These are phyloP conservation scores for Suhomyces bokatorum DNA, from an alignment of 1,139 yeast species.

Conservation along the genomic window DNA sequence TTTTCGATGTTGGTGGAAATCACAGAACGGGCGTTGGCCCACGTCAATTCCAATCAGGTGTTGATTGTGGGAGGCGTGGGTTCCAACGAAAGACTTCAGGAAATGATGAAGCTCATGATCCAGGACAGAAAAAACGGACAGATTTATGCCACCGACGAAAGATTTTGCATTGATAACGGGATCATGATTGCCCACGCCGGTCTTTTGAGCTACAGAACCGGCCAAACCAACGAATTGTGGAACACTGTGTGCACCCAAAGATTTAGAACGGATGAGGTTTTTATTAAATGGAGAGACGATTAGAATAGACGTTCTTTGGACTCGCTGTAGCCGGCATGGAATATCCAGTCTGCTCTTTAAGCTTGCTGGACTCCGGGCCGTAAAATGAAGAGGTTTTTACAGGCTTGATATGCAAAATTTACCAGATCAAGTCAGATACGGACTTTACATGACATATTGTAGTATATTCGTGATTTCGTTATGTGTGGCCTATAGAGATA, in stretches of 20 bases:
- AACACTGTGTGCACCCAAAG: constrained; percentile 91
- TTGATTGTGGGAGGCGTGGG: constrained; percentile 98
- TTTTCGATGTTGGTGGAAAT: constrained; percentile 97
- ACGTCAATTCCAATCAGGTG: constrained; percentile 86
- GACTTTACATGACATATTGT: constrained; percentile 24
- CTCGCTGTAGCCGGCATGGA: constrained; percentile 5
- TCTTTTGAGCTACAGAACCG: constrained; percentile 79
- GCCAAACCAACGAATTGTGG: constrained; percentile 57
- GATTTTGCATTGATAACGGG: constrained; percentile 96
- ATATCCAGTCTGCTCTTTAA: constrained; percentile 2
- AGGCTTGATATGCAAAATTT: constrained; percentile 16
- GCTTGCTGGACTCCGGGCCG: constrained; percentile 4
- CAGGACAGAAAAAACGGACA: constrained; percentile 76
- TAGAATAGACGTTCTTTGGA: constrained; percentile 15
- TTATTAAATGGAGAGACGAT: constrained; percentile 82
- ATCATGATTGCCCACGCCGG: constrained; percentile 99
- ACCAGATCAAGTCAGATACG: constrained; percentile 36
- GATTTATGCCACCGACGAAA: constrained; percentile 90
- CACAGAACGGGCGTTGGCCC: constrained; percentile 98
- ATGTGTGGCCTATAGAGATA: too few species aligned
- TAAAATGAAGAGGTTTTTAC: constrained; percentile 21
- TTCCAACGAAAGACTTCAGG: constrained; percentile 84
- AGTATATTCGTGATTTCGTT: neutral
- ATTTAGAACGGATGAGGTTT: constrained; percentile 91
- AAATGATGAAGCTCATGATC: constrained; percentile 96